Evolutionary conservation across 2,329 filamentous ascomycete species (phyloP).

Genomic region (Cercospora janseana): DNA sequence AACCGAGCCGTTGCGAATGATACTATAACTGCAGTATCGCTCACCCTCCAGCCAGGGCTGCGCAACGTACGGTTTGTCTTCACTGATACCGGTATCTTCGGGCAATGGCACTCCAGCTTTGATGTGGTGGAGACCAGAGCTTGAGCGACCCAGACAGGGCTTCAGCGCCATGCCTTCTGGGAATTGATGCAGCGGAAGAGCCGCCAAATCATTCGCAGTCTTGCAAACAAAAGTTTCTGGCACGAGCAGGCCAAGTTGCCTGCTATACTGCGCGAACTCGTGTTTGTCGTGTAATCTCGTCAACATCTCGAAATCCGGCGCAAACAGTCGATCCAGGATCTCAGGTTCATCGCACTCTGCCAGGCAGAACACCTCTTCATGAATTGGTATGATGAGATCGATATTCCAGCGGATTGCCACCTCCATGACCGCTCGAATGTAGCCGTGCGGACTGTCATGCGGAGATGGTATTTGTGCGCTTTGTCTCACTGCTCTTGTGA

Average conservation of each 20-base stretch:
- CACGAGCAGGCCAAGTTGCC: constrained; percentile 27
- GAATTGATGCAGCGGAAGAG: constrained; percentile 25
- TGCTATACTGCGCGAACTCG: constrained; percentile 31
- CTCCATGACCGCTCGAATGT: constrained; percentile 23
- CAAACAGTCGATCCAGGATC: constrained; percentile 32
- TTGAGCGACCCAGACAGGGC: constrained; percentile 35
- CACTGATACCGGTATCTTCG: constrained; percentile 18
- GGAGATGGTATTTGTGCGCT: constrained; percentile 23
- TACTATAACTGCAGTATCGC: constrained; percentile 35
- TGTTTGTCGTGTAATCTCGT: constrained; percentile 37
- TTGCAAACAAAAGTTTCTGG: constrained; percentile 32
- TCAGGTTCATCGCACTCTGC: constrained; percentile 28
- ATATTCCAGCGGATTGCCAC: constrained; percentile 21
- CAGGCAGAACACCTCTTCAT: constrained; percentile 38
- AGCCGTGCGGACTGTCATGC: constrained; percentile 19
- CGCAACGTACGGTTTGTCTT: constrained; percentile 29
- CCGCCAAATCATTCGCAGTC: constrained; percentile 24
- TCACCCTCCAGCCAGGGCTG: constrained; percentile 37
- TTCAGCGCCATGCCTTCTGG: constrained; percentile 32
- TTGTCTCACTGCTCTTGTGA: constrained; percentile 16
- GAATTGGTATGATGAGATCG: constrained; percentile 32
- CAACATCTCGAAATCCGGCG: constrained; percentile 31
- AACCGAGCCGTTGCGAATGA: constrained; percentile 31
- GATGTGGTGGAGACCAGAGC: constrained; percentile 20
- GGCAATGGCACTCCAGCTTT: constrained; percentile 17